phyloP scores from a whole-genome alignment of 768 basidiomycete species.

The Bullera alba region DNA sequence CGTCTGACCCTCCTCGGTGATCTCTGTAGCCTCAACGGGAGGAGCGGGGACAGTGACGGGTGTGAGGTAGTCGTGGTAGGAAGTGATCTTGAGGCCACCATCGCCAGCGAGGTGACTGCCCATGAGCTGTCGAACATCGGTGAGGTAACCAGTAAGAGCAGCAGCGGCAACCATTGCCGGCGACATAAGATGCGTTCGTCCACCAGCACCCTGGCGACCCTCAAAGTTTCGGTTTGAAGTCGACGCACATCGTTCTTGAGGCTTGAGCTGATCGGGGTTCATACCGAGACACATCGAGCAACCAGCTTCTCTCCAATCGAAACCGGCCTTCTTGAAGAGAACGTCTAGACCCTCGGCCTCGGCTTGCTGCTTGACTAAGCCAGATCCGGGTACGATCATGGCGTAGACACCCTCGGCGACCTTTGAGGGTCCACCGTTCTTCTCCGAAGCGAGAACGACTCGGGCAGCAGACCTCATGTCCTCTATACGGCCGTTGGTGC shows the following conservation, averaged over 20 bases:
- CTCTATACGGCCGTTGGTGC: constrained; percentile 90
- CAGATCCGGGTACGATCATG: constrained; percentile 89
- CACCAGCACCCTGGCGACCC: constrained; percentile 77
- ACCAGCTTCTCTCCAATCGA: constrained; percentile 91
- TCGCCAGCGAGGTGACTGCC: constrained; percentile 50
- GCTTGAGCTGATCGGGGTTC: constrained; percentile 84
- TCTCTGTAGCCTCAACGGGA: constrained; percentile 45
- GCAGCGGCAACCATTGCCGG: constrained; percentile 92
- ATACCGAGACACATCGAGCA: constrained; percentile 96
- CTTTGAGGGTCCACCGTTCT: constrained; percentile 56
- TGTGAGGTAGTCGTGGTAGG: constrained; percentile 68
- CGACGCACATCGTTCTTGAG: constrained; percentile 75
- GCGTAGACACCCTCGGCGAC: constrained; percentile 69
- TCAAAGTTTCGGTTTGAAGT: constrained; percentile 93
- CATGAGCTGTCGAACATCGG: constrained; percentile 73
- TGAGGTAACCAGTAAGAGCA: constrained; percentile 74
- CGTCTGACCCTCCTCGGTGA: constrained; percentile 19
- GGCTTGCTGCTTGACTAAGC: constrained; percentile 80
- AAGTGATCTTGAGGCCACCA: constrained; percentile 61
- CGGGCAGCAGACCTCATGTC: constrained; percentile 80
- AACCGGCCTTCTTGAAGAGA: constrained; percentile 82
- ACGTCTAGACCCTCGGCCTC: constrained; percentile 81
- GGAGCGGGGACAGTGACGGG: constrained; percentile 59
- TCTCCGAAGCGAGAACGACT: constrained; percentile 63
- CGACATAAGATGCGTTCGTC: constrained; percentile 78